Evolutionary conservation across 345 rosid genomes (phyloP).

Genomic region (Boechera retrofracta): DNA sequence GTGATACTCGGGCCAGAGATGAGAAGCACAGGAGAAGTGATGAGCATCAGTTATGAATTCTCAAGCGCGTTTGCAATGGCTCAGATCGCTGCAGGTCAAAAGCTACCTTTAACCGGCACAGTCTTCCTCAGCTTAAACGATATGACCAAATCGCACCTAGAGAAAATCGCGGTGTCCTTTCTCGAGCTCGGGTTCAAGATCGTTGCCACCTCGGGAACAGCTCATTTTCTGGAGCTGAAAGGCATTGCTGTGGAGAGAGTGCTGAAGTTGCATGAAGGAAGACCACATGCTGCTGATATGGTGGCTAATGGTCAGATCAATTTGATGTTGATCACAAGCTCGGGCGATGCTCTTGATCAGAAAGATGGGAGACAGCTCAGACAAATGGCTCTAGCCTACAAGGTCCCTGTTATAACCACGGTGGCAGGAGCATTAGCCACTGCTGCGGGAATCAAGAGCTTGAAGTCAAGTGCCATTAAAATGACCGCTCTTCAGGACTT

Average conservation of each 20-base stretch:
- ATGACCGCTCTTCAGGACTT: conserved; percentile 94
- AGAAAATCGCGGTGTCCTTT: conserved; percentile 78
- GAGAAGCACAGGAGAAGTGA: conserved; percentile 97
- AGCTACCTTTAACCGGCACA: conserved; percentile 79
- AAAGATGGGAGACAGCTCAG: conserved; percentile 83
- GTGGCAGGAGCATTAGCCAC: conserved; percentile 94
- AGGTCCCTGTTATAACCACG: conserved; percentile 89
- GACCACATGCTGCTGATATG: conserved; percentile 97
- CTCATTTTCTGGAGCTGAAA: conserved; percentile 76
- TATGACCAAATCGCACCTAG: conserved; percentile 80
- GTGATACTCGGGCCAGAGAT: conserved; percentile 95
- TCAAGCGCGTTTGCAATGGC: conserved; percentile 90
- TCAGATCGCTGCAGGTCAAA: conserved; percentile 94
- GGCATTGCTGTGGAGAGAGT: conserved; percentile 77
- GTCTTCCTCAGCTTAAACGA: conserved; percentile 94
- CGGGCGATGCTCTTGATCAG: conserved; percentile 85
- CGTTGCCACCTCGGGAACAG: conserved; percentile 90
- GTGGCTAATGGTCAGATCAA: conserved; percentile 90
- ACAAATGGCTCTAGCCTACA: conserved; percentile 94
- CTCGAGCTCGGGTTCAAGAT: conserved; percentile 75
- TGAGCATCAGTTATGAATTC: conserved; percentile 80
- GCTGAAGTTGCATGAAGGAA: conserved; percentile 92
- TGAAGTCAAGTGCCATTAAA: conserved; percentile 63
- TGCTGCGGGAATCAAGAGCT: conserved; percentile 80
- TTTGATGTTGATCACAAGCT: conserved; percentile 90